These are phyloP conservation scores for Gossypium mustelinum DNA, from an alignment of 345 rosid genomes.

Conservation along the genomic window DNA sequence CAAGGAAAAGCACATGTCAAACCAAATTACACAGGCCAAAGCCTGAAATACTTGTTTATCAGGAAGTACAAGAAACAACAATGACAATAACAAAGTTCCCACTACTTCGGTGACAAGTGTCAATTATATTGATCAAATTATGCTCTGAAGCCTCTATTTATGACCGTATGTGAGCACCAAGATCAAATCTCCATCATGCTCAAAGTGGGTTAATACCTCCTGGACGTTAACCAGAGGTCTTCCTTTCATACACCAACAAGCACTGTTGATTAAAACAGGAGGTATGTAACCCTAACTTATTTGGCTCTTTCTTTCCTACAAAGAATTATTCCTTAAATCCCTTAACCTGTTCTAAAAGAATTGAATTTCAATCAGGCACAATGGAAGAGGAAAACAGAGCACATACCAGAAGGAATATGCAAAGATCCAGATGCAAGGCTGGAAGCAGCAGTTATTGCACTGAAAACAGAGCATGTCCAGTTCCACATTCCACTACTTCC, in stretches of 20 bases:
- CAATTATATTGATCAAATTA: slow-evolving; percentile 1
- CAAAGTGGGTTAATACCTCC: slow-evolving; percentile 1
- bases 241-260: not conserved
- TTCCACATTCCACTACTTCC: slow-evolving; percentile 95
- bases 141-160: not conserved
- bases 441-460: slow-evolving; percentile 96
- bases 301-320: not conserved
- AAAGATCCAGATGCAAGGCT: slow-evolving; percentile 95
- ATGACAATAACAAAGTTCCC: not conserved
- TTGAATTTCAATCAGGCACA: not conserved
- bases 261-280: not conserved
- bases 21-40: not conserved
- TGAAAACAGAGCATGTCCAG: slow-evolving; percentile 93
- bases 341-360: not conserved
- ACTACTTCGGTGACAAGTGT: not conserved
- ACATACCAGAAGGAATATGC: slow-evolving; percentile 74
- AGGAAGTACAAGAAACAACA: not conserved
- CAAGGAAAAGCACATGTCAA: slow-evolving; percentile 7
- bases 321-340: slow-evolving; percentile 8
- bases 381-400: slow-evolving; percentile 16
- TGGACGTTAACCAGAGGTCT: not conserved
- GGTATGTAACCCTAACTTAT: not conserved
- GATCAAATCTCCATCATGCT: not conserved
- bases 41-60: not conserved
- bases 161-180: not conserved